These are phyloP conservation scores for Penicillium olsonii DNA, from an alignment of 2,329 filamentous ascomycete species.

Conservation along the genomic window DNA sequence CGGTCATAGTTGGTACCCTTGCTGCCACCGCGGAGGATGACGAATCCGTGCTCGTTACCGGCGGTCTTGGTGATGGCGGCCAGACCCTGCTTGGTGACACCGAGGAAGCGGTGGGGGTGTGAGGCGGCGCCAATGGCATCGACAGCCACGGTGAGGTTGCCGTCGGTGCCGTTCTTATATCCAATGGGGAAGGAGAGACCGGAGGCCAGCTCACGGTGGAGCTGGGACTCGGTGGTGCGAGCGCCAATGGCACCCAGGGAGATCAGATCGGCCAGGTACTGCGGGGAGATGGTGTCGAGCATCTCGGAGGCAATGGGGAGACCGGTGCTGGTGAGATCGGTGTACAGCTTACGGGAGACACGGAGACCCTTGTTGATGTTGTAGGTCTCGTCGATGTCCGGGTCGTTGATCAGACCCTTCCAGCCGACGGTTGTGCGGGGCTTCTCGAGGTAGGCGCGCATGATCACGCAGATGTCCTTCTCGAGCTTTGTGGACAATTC, in stretches of 20 bases:
- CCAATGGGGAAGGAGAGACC: slow-evolving; percentile 96
- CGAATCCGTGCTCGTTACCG: slow-evolving; percentile 96
- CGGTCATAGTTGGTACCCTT: slow-evolving; percentile 93
- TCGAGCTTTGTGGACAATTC: slow-evolving; percentile 75
- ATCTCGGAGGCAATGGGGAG: slow-evolving; percentile 98
- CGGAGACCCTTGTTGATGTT: slow-evolving; percentile 98
- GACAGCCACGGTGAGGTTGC: slow-evolving; percentile 84
- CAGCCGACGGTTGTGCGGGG: slow-evolving; percentile 96
- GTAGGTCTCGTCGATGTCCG: slow-evolving; percentile 95
- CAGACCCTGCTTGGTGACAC: slow-evolving; percentile 95
- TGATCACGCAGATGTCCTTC: slow-evolving; percentile 84
- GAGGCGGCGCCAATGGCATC: slow-evolving; percentile 81
- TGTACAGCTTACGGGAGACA: slow-evolving; percentile 89
- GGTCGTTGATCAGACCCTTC: slow-evolving; percentile 99
- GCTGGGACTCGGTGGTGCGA: slow-evolving; percentile 91
- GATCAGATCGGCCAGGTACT: slow-evolving; percentile 95
- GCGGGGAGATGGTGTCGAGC: slow-evolving; percentile 97
- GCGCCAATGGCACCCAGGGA: slow-evolving; percentile 94
- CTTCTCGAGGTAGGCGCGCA: slow-evolving; percentile 99
- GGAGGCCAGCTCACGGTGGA: slow-evolving; percentile 93
- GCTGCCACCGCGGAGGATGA: slow-evolving; percentile 89
- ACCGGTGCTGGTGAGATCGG: slow-evolving; percentile 79
- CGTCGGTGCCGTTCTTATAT: slow-evolving; percentile 99
- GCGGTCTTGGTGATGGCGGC: slow-evolving; percentile 91
- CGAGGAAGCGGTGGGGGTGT: slow-evolving; percentile 86